These are phyloP conservation scores for Mercurialis annua DNA, from an alignment of 345 rosid genomes.

Conservation along the genomic window DNA sequence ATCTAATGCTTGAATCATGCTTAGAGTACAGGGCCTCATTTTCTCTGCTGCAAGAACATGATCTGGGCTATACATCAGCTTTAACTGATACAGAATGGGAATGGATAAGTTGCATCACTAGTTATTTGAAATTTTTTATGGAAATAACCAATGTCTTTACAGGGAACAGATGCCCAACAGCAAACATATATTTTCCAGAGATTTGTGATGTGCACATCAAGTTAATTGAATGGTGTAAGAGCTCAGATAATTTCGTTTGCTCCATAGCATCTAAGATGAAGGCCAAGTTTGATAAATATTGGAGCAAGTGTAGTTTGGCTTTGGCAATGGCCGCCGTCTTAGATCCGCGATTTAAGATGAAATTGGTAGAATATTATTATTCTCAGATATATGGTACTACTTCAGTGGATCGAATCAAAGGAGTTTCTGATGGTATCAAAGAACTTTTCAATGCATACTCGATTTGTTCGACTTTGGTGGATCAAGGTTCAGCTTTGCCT, in stretches of 20 bases:
- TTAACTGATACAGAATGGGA: conserved; percentile 81
- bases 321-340: conserved; percentile 83
- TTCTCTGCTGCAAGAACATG: conserved; percentile 61
- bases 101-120: conserved; percentile 51
- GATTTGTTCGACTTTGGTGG: conserved; percentile 67
- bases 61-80: conserved; percentile 45
- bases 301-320: conserved; percentile 88
- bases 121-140: conserved; percentile 56
- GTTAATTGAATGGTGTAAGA: conserved; percentile 88
- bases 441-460: conserved; percentile 83
- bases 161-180: conserved; percentile 61
- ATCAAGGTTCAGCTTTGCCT: conserved; percentile 73
- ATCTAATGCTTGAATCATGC: conserved; percentile 70
- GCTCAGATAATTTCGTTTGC: conserved; percentile 57
- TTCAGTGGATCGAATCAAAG: conserved; percentile 77
- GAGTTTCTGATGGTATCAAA: conserved; percentile 70
- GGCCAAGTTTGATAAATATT: conserved; percentile 70
- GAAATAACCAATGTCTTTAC: conserved; percentile 60
- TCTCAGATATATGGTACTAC: conserved; percentile 92
- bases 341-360: conserved; percentile 94
- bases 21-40: conserved; percentile 62
- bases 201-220: conserved; percentile 81
- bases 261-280: conserved; percentile 73
- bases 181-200: conserved; percentile 82
- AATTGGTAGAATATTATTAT: conserved; percentile 88